phyloP scores from a whole-genome alignment of 768 basidiomycete genomes.

The Suillus discolor region DNA sequence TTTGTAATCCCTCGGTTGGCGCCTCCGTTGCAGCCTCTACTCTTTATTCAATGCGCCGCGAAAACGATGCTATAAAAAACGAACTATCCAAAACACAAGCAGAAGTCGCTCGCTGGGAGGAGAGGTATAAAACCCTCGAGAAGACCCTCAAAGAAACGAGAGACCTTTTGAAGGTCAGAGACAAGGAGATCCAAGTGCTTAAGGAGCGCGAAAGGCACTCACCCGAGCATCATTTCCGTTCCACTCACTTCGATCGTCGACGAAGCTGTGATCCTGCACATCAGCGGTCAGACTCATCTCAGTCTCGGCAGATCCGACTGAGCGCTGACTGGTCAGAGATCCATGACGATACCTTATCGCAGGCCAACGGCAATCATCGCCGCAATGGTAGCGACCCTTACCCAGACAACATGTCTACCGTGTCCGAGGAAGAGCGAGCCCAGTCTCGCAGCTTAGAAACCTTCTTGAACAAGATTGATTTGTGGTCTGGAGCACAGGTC shows the following conservation, averaged over 20 bases:
- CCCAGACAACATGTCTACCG: slow-evolving; percentile 31
- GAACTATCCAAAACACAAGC: slow-evolving; percentile 56
- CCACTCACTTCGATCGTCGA: slow-evolving; percentile 27
- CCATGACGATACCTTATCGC: slow-evolving; percentile 21
- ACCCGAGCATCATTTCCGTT: slow-evolving; percentile 23
- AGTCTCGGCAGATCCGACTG: slow-evolving; percentile 33
- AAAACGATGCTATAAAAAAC: slow-evolving; percentile 56
- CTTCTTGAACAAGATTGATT: slow-evolving; percentile 74
- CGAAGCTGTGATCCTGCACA: slow-evolving; percentile 31
- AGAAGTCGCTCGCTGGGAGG: slow-evolving; percentile 59
- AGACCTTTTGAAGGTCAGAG: slow-evolving; percentile 57
- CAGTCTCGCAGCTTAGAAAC: slow-evolving; percentile 60
- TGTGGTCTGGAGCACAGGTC: slow-evolving; percentile 77
- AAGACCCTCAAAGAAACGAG: slow-evolving; percentile 64
- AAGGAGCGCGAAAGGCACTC: slow-evolving; percentile 40
- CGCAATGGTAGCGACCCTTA: slow-evolving; percentile 15
- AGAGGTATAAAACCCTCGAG: slow-evolving; percentile 65
- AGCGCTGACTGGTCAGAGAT: slow-evolving; percentile 36
- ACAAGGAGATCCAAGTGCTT: slow-evolving; percentile 60
- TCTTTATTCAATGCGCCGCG: slow-evolving; percentile 47
- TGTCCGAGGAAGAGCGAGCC: slow-evolving; percentile 56
- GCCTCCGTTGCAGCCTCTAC: slow-evolving; percentile 46
- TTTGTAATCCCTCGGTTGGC: slow-evolving; percentile 32
- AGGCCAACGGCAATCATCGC: slow-evolving; percentile 16
- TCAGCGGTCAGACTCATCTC: slow-evolving; percentile 32